Conservation (phyloP, 2,329 filamentous ascomycete species). For the Talaromyces sp. region DNA sequence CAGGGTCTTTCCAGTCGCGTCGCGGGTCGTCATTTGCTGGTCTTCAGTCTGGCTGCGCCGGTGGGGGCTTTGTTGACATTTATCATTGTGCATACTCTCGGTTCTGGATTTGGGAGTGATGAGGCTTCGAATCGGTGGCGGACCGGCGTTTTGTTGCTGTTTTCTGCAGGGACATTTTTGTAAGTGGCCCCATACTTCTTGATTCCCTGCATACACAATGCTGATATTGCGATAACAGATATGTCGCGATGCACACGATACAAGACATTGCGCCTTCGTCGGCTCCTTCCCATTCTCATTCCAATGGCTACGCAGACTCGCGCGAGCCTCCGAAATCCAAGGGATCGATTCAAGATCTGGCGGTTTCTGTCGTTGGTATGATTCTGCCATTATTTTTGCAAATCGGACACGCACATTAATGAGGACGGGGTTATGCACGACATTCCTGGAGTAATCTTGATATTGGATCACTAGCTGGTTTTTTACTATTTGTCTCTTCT, state of each 20-base stretch:
- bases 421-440: background rate
- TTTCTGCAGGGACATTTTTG: constrained; percentile 93
- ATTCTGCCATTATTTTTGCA: constrained; percentile 46
- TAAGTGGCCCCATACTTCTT: constrained; percentile 49
- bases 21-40: constrained; percentile 75
- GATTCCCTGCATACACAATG: background rate
- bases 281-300: constrained; percentile 29
- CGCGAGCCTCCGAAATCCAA: constrained; percentile 35
- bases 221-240: constrained; percentile 51
- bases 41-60: constrained; percentile 90
- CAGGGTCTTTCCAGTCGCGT: constrained; percentile 85
- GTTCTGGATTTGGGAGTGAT: constrained; percentile 48
- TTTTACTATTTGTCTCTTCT: background rate
- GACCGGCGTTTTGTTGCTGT: constrained; percentile 89
- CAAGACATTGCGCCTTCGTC: constrained; percentile 59
- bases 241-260: constrained; percentile 98
- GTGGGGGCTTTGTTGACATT: constrained; percentile 81
- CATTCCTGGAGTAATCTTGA: constrained; percentile 6
- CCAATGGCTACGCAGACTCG: constrained; percentile 43
- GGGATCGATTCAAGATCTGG: constrained; percentile 44
- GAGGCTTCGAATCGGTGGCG: constrained; percentile 71
- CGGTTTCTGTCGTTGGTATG: constrained; percentile 48
- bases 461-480: background rate
- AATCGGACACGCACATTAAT: constrained; percentile 46
- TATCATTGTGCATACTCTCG: constrained; percentile 69